Percentiles rank a stretch among this genome's conserved stretches.
phyloP scores from a whole-genome alignment of 495 filamentous ascomycete genomes.

The Neurospora hispaniola region DNA sequence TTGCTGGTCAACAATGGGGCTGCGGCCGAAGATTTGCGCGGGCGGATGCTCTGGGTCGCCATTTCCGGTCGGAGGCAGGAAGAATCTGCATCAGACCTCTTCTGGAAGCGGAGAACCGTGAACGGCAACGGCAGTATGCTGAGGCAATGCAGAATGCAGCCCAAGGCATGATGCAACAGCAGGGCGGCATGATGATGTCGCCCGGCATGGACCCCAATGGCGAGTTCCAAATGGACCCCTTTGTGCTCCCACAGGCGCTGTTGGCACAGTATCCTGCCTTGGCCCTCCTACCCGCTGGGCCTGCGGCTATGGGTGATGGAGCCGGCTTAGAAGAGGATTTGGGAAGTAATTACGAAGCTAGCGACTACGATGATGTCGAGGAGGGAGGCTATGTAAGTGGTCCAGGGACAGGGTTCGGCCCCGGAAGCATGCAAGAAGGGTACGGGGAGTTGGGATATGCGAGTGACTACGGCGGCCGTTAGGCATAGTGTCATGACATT shows the following conservation, averaged over 20 bases:
- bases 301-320: conserved; percentile 41
- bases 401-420: conserved; percentile 39
- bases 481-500: background rate
- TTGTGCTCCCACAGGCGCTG: conserved; percentile 74
- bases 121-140: conserved; percentile 56
- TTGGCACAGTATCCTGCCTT: conserved; percentile 87
- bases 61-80: conserved; percentile 93
- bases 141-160: conserved; percentile 41
- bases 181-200: conserved; percentile 30
- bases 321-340: conserved; percentile 60
- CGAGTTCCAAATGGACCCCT: conserved; percentile 42
- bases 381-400: conserved; percentile 49
- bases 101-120: conserved; percentile 77
- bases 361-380: conserved; percentile 55
- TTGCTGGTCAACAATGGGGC: conserved; percentile 75
- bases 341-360: conserved; percentile 83
- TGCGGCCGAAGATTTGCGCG: conserved; percentile 90
- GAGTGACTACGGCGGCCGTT: conserved; percentile 41
- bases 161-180: conserved; percentile 36
- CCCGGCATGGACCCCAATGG: conserved; percentile 34
- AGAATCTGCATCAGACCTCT: conserved; percentile 93
- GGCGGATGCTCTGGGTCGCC: conserved; percentile 89
- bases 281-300: conserved; percentile 70
- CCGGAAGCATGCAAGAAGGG: conserved; percentile 37
- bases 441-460: conserved; percentile 42